phyloP scores from a whole-genome alignment of 2,329 filamentous ascomycete genomes.

The Blumeria graminis region DNA sequence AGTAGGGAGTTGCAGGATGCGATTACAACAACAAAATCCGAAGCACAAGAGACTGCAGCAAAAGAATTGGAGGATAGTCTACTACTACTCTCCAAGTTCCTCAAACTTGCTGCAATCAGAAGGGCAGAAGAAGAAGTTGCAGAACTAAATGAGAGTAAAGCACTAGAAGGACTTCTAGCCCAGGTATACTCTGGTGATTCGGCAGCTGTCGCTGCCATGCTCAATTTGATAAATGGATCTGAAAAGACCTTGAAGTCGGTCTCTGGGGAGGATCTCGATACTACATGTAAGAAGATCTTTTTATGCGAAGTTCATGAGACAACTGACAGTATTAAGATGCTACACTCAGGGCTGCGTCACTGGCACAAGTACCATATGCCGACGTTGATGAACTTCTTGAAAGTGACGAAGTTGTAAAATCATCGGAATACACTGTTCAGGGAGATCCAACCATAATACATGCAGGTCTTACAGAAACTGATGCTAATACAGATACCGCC shows the following conservation, averaged over 20 bases:
- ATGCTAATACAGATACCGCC: conserved; percentile 19
- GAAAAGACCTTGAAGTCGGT: conserved; percentile 42
- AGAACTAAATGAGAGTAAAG: conserved; percentile 46
- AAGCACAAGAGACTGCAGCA: conserved; percentile 27
- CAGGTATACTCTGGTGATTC: conserved; percentile 60
- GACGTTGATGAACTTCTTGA: neutral
- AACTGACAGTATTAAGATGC: neutral
- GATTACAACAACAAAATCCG: conserved; percentile 23
- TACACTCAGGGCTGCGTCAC: neutral
- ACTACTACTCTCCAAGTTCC: conserved; percentile 52
- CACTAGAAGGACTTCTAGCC: conserved; percentile 56
- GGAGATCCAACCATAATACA: conserved; percentile 45
- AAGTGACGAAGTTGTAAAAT: neutral
- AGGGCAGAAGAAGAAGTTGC: conserved; percentile 41
- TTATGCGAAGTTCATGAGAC: neutral
- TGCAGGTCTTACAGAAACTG: conserved; percentile 43
- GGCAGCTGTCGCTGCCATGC: conserved; percentile 45
- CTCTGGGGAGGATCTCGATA: conserved; percentile 35
- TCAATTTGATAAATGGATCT: conserved; percentile 52
- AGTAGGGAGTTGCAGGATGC: conserved; percentile 23
- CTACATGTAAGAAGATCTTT: conserved; percentile 38
- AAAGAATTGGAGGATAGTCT: conserved; percentile 38
- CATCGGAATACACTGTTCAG: conserved; percentile 17
- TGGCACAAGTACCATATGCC: neutral
- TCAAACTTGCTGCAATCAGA: conserved; percentile 54